Conservation (phyloP, 371 early-diverging fungal genomes). For the Rhizomucor miehei region DNA sequence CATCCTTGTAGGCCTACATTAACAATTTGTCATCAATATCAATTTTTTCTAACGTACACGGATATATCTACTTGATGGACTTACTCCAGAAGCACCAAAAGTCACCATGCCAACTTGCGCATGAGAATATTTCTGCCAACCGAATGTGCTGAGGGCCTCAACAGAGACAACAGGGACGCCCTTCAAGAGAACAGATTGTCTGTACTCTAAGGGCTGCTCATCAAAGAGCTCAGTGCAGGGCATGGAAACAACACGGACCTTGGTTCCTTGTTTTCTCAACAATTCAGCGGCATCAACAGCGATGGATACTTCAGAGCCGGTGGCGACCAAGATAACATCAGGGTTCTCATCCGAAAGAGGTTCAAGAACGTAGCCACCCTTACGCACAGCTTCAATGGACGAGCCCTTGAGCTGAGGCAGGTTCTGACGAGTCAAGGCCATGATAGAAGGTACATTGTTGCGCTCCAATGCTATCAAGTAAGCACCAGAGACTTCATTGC, state of each 20-base stretch:
- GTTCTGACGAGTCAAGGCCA: conserved; percentile 95
- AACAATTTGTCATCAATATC: background rate
- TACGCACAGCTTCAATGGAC: conserved; percentile 71
- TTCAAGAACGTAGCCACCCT: conserved; percentile 80
- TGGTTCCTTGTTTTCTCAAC: conserved; percentile 56
- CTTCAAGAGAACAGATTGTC: conserved; percentile 74
- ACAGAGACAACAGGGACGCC: conserved; percentile 85
- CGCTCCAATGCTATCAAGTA: conserved; percentile 81
- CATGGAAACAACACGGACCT: conserved; percentile 92
- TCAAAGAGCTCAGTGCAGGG: conserved; percentile 96
- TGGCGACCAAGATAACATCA: conserved; percentile 80
- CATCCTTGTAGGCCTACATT: conserved; percentile 22
- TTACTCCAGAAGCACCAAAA: conserved; percentile 87
- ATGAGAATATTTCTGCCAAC: conserved; percentile 93
- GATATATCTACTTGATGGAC: background rate
- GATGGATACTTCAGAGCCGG: conserved; percentile 96
- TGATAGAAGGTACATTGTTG: conserved; percentile 76
- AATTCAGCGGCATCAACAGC: conserved; percentile 82
- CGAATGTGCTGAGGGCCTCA: conserved; percentile 94
- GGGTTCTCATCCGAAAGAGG: conserved; percentile 54
- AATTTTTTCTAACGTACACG: no score
- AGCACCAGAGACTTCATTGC: conserved; percentile 93
- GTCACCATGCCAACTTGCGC: conserved; percentile 91
- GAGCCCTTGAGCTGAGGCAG: conserved; percentile 89
- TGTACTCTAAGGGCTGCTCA: conserved; percentile 87